Evolutionary conservation across 768 basidiomycete genomes (phyloP).

Genomic region (Tulasnella sp.): DNA sequence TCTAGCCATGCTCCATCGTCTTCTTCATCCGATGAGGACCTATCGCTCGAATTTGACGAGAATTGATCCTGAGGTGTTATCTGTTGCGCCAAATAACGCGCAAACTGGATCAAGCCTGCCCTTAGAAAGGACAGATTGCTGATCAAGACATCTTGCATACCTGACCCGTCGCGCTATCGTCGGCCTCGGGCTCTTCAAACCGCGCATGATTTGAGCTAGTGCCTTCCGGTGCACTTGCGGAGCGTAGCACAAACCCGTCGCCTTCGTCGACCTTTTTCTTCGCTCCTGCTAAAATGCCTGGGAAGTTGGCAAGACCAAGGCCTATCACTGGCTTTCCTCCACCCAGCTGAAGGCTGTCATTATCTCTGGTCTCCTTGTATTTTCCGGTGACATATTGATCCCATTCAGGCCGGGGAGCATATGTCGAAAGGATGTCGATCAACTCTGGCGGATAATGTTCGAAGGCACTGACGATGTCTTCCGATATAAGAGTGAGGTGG

Average conservation of each 20-base stretch:
- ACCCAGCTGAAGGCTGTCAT: conserved; percentile 69
- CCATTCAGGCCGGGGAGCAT: conserved; percentile 74
- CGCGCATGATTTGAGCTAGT: conserved; percentile 3
- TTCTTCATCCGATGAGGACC: conserved; percentile 38
- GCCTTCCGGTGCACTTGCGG: conserved; percentile 20
- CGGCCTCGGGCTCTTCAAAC: background rate
- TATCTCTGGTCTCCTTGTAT: conserved; percentile 76
- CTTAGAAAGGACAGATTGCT: conserved; percentile 34
- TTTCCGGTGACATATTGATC: conserved; percentile 78
- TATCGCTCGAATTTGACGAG: conserved; percentile 40
- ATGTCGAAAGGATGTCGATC: conserved; percentile 47
- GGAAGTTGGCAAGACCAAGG: conserved; percentile 21
- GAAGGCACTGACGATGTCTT: conserved; percentile 85
- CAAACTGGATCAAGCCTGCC: conserved; percentile 49
- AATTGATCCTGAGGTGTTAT: conserved; percentile 49
- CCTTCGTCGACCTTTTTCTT: conserved; percentile 68
- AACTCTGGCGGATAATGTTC: conserved; percentile 80
- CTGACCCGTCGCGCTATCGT: background rate
- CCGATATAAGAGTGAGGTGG: conserved; percentile 87
- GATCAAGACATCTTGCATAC: background rate
- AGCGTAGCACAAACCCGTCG: conserved; percentile 29
- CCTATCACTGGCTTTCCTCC: conserved; percentile 67
- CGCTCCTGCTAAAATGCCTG: conserved; percentile 25
- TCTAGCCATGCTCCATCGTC: conserved; percentile 75
- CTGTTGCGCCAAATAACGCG: conserved; percentile 65